Percentiles rank a stretch among this genome's conserved stretches.
Evolutionary conservation across 2,329 filamentous ascomycete genomes (phyloP).

Genomic region (Penicillium sp.): DNA sequence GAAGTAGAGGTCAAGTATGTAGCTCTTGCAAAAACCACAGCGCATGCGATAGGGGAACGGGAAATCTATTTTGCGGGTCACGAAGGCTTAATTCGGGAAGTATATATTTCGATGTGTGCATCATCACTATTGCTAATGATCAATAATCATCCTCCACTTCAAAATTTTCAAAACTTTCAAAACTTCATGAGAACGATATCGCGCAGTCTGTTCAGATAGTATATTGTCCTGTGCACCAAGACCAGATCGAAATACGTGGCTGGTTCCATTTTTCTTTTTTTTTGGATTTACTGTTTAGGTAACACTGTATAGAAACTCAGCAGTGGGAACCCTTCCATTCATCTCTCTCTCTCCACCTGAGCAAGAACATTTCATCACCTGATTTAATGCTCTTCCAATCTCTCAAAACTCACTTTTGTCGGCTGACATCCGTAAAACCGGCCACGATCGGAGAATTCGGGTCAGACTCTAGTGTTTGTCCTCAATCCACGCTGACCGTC

Average conservation of each 20-base stretch:
- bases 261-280: neutral
- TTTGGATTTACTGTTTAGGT: neutral
- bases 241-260: neutral
- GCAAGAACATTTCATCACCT: neutral
- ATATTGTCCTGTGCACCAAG: neutral
- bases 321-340: neutral
- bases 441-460: neutral
- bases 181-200: too few relatives aligned
- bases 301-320: too few relatives aligned
- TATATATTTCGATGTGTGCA: too few relatives aligned
- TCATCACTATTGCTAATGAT: too few relatives aligned
- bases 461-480: neutral
- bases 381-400: neutral
- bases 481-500: neutral
- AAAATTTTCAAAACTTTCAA: too few relatives aligned
- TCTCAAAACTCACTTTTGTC: neutral
- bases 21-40: neutral
- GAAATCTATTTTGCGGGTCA: slow-evolving; percentile 2
- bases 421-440: neutral
- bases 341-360: neutral
- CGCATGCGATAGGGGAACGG: neutral
- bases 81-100: neutral
- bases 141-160: too few relatives aligned
- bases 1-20: neutral
- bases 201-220: neutral